Conservation (phyloP, 768 basidiomycete species). For the Xerocomellus dryophilus region DNA sequence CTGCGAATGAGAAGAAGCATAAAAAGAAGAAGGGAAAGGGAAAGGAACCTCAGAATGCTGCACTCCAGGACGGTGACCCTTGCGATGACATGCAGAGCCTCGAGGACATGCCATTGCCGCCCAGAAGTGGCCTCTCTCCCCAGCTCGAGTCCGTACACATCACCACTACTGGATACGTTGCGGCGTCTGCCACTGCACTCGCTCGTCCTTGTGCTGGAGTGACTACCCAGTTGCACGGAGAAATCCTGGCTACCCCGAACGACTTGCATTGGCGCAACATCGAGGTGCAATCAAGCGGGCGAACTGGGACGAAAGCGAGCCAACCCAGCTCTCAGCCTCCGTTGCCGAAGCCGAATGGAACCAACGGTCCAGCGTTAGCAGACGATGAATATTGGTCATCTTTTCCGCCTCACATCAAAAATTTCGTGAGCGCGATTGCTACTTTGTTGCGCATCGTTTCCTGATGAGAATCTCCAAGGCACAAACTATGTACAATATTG, state of each 20-base stretch:
- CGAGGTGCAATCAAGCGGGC: slow-evolving; percentile 28
- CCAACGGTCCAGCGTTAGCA: slow-evolving; percentile 25
- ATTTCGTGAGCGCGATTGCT: slow-evolving; percentile 52
- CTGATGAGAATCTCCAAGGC: slow-evolving; percentile 43
- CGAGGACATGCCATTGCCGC: slow-evolving; percentile 21
- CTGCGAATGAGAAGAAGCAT: slow-evolving; percentile 35
- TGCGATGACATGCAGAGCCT: slow-evolving; percentile 26
- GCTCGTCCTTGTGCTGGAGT: slow-evolving; percentile 31
- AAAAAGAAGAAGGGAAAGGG: slow-evolving; percentile 49
- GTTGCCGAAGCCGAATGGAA: slow-evolving; percentile 24
- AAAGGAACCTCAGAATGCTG: slow-evolving; percentile 19
- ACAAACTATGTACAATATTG: slow-evolving; percentile 64
- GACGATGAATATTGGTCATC: slow-evolving; percentile 71
- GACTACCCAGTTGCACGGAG: slow-evolving; percentile 48
- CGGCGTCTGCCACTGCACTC: slow-evolving; percentile 34
- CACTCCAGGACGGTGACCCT: slow-evolving; percentile 14
- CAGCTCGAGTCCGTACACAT: slow-evolving; percentile 48
- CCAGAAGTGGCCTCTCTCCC: slow-evolving; percentile 40
- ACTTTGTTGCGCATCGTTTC: slow-evolving; percentile 18
- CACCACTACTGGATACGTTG: slow-evolving; percentile 44
- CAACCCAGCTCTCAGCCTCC: slow-evolving; percentile 15
- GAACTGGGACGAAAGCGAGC: slow-evolving; percentile 26
- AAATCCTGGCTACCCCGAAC: slow-evolving; percentile 57
- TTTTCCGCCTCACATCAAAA: slow-evolving; percentile 64
- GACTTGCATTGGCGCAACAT: slow-evolving; percentile 53